These are phyloP conservation scores for Fusarium fujikuroi DNA, from an alignment of 2,329 filamentous ascomycete species.

Conservation along the genomic window DNA sequence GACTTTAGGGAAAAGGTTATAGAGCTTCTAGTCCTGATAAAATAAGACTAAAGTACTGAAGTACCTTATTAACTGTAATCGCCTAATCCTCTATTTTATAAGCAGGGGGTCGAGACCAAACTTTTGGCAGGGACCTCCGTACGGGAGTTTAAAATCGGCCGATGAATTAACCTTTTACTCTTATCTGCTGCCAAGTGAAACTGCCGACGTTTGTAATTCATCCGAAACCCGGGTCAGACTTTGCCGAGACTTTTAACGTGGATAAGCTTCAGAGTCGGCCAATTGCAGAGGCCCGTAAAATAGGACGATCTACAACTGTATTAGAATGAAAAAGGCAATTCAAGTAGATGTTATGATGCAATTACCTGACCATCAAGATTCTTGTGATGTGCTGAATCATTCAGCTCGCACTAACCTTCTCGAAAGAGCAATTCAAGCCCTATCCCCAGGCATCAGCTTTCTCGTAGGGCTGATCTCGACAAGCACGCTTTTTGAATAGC, in stretches of 20 bases:
- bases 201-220: neutral
- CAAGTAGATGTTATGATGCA: neutral
- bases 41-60: too few species aligned
- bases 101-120: too few species aligned
- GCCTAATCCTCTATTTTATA: too few species aligned
- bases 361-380: neutral
- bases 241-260: neutral
- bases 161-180: neutral
- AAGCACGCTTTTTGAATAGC: neutral
- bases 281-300: neutral
- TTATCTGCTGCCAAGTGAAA: neutral
- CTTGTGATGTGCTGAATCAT: too few species aligned
- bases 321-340: neutral
- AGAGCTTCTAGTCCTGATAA: too few species aligned
- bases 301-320: neutral
- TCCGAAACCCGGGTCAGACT: neutral
- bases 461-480: neutral
- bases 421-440: neutral
- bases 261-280: neutral
- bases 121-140: too few species aligned
- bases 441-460: neutral
- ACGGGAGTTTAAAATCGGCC: neutral
- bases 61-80: too few species aligned
- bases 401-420: neutral
- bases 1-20: too few species aligned